Evolutionary conservation across 2,329 filamentous ascomycete genomes (phyloP).

Genomic region (Colletotrichum sansevieriae): DNA sequence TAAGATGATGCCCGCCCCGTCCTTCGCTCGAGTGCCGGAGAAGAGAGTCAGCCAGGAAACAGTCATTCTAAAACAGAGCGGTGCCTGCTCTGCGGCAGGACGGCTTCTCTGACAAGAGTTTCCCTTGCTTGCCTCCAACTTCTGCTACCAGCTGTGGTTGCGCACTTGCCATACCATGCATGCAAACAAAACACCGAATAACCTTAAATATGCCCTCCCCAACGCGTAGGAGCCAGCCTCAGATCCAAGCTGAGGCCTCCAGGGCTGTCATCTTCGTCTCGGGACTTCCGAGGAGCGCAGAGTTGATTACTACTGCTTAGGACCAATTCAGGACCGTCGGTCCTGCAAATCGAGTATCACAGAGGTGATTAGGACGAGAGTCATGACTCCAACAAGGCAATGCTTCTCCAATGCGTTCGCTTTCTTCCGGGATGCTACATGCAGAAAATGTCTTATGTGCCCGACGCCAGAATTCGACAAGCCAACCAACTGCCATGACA

Average conservation of each 20-base stretch:
- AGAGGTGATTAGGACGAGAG: neutral
- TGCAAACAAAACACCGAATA: constrained; percentile 36
- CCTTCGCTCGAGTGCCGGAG: constrained; percentile 2
- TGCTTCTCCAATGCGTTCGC: constrained; percentile 20
- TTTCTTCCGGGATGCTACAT: constrained; percentile 15
- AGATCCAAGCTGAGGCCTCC: constrained; percentile 18
- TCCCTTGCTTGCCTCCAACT: constrained; percentile 1
- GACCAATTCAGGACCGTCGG: too few species aligned
- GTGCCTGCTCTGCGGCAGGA: constrained; percentile 16
- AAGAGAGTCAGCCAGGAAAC: neutral
- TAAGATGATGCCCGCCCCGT: neutral
- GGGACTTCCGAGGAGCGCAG: neutral
- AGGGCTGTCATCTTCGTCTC: neutral
- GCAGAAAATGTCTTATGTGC: neutral
- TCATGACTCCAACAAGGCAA: constrained; percentile 10
- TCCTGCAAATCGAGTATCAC: neutral
- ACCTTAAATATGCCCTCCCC: constrained; percentile 19
- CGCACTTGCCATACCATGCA: constrained; percentile 29
- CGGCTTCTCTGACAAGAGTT: constrained; percentile 12
- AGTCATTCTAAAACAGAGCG: constrained; percentile 23
- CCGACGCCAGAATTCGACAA: neutral
- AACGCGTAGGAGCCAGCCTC: neutral
- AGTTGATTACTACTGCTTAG: too few species aligned
- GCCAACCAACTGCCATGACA: neutral
- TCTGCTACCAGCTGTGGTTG: neutral